phyloP scores from a whole-genome alignment of 768 basidiomycete genomes.

The Termitomyces sp. region DNA sequence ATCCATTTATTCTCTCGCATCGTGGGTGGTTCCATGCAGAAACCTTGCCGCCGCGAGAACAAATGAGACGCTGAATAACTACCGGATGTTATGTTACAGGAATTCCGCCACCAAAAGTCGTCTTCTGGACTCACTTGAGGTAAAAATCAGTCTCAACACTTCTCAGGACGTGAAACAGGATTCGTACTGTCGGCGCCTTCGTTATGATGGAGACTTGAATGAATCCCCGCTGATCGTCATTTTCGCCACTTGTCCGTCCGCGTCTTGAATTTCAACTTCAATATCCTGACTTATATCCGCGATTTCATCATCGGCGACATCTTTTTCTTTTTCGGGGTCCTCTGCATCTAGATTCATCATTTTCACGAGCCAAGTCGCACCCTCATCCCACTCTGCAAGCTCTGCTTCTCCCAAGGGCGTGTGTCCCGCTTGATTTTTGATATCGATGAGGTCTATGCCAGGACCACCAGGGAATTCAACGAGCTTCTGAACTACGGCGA shows the following conservation, averaged over 20 bases:
- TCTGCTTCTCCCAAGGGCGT: slow-evolving; percentile 83
- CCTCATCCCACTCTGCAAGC: slow-evolving; percentile 75
- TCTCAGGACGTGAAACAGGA: neutral
- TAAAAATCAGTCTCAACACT: neutral
- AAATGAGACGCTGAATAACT: neutral
- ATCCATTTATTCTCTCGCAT: too few relatives aligned
- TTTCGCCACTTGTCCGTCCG: slow-evolving; percentile 61
- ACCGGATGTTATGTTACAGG: neutral
- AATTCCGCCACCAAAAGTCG: neutral
- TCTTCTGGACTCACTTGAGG: too few relatives aligned
- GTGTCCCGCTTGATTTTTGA: slow-evolving; percentile 66
- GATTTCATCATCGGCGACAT: slow-evolving; percentile 30
- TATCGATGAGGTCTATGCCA: slow-evolving; percentile 65
- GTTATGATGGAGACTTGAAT: slow-evolving; percentile 1
- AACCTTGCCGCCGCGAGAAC: too few relatives aligned
- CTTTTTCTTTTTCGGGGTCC: slow-evolving; percentile 24
- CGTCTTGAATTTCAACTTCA: slow-evolving; percentile 68
- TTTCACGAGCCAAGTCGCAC: slow-evolving; percentile 75
- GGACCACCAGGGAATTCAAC: slow-evolving; percentile 52
- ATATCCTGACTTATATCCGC: slow-evolving; percentile 35
- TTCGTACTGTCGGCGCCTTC: neutral
- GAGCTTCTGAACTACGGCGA: slow-evolving; percentile 53
- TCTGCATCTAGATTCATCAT: slow-evolving; percentile 69
- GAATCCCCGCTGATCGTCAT: slow-evolving; percentile 43
- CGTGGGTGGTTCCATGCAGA: too few relatives aligned